Conservation (phyloP, 805 yeast genomes). For the Priceomyces castillae region DNA sequence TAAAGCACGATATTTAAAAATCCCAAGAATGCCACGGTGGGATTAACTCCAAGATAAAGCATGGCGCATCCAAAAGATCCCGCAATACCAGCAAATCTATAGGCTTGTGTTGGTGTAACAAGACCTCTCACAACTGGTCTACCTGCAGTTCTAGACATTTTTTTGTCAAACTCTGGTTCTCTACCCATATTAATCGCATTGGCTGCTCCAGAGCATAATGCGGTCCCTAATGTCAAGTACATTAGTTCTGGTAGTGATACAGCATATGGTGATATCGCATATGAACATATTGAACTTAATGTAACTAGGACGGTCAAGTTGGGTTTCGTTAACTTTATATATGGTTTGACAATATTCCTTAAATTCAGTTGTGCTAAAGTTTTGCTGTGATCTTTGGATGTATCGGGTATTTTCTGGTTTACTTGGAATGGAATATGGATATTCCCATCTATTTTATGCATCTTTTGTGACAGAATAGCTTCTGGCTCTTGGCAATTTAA, state of each 20-base stretch:
- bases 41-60: slow-evolving; percentile 78
- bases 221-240: slow-evolving; percentile 78
- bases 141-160: slow-evolving; percentile 83
- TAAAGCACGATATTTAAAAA: slow-evolving; percentile 75
- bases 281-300: slow-evolving; percentile 87
- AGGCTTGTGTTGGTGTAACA: slow-evolving; percentile 75
- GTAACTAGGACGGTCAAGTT: slow-evolving; percentile 83
- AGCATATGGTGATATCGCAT: slow-evolving; percentile 84
- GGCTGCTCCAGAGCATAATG: slow-evolving; percentile 88
- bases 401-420: slow-evolving; percentile 30
- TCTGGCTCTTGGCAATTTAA: slow-evolving; percentile 44
- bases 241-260: slow-evolving; percentile 70
- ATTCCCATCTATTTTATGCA: slow-evolving; percentile 17
- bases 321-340: slow-evolving; percentile 86
- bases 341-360: slow-evolving; percentile 47
- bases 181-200: slow-evolving; percentile 97
- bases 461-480: slow-evolving; percentile 21
- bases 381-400: not conserved
- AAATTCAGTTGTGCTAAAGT: not conserved
- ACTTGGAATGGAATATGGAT: slow-evolving; percentile 57
- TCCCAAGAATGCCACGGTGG: slow-evolving; percentile 82
- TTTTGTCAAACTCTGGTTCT: slow-evolving; percentile 84
- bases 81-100: slow-evolving; percentile 67
- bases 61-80: slow-evolving; percentile 71
- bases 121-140: slow-evolving; percentile 89